Evolutionary conservation across 257 asterid species (phyloP).

Genomic region (Plantago elongata): DNA sequence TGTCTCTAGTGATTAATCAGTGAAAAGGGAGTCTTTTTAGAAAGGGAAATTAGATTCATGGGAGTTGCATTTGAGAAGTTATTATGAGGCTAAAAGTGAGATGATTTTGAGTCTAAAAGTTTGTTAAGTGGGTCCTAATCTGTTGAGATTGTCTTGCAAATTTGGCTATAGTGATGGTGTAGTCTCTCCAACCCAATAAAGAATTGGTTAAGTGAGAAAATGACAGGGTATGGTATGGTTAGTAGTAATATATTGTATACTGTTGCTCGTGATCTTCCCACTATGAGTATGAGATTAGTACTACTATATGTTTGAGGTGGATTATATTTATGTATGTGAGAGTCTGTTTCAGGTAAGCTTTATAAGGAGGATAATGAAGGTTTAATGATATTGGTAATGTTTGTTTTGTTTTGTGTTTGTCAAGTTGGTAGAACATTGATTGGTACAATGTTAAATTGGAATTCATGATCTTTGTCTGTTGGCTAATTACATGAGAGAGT

Average conservation of each 20-base stretch:
- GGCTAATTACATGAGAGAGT: slow-evolving; percentile 28
- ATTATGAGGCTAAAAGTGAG: slow-evolving; percentile 30
- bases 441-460: neutral
- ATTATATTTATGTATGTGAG: slow-evolving; percentile 2
- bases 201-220: slow-evolving; percentile 20
- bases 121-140: slow-evolving; percentile 37
- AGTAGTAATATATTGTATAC: slow-evolving; percentile 24
- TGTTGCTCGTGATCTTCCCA: slow-evolving; percentile 55
- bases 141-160: slow-evolving; percentile 46
- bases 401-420: slow-evolving; percentile 7
- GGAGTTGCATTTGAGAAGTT: slow-evolving; percentile 23
- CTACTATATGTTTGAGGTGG: slow-evolving; percentile 9
- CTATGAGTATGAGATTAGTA: slow-evolving; percentile 2
- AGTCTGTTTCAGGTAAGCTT: slow-evolving; percentile 28
- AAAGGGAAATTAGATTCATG: slow-evolving; percentile 28
- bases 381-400: slow-evolving; percentile 1
- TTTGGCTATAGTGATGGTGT: slow-evolving; percentile 30
- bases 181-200: slow-evolving; percentile 37
- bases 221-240: slow-evolving; percentile 28
- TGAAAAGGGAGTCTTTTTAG: slow-evolving; percentile 8
- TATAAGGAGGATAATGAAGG: neutral
- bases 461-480: slow-evolving; percentile 14
- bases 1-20: neutral
- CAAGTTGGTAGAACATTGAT: slow-evolving; percentile 14
- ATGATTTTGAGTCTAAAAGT: slow-evolving; percentile 31